Evolutionary conservation across 2,329 filamentous ascomycete genomes (phyloP).

Genomic region (Cytospora chrysosperma): DNA sequence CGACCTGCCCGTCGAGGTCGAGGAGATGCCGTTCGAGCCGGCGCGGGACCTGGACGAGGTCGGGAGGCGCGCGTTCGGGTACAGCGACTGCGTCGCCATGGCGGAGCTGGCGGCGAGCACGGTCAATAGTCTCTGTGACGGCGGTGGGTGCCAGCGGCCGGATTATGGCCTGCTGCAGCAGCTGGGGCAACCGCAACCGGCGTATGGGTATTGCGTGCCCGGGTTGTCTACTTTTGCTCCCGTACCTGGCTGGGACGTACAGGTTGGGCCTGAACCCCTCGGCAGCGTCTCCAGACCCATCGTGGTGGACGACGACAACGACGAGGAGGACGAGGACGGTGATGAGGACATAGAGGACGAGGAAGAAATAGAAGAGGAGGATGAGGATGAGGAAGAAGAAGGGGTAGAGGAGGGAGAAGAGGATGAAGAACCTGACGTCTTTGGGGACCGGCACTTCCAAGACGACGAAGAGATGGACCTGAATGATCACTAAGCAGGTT

Average conservation of each 20-base stretch:
- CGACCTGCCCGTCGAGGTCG: slow-evolving; percentile 11
- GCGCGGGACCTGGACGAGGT: slow-evolving; percentile 12
- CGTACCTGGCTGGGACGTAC: not conserved
- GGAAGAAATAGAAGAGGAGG: not conserved
- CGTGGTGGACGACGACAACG: not conserved
- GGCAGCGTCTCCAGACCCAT: slow-evolving; percentile 2
- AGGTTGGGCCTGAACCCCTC: not conserved
- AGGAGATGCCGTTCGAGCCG: slow-evolving; percentile 5
- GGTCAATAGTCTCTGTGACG: not conserved
- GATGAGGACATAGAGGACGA: not conserved
- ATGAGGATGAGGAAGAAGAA: not conserved
- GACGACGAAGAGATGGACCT: slow-evolving; percentile 3
- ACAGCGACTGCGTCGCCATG: not conserved
- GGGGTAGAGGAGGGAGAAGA: not conserved
- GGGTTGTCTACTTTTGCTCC: not conserved
- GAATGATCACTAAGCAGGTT: not conserved
- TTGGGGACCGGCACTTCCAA: slow-evolving; percentile 5
- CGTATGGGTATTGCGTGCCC: not conserved
- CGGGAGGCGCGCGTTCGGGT: not conserved
- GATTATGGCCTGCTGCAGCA: too few species aligned
- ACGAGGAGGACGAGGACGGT: not conserved
- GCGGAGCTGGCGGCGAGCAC: not conserved
- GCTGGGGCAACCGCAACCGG: not conserved
- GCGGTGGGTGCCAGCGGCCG: not conserved
- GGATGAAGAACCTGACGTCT: not conserved